Percentiles rank a stretch among this genome's conserved stretches.
phyloP scores from a whole-genome alignment of 768 basidiomycete species.

The Tylopilus balloui region DNA sequence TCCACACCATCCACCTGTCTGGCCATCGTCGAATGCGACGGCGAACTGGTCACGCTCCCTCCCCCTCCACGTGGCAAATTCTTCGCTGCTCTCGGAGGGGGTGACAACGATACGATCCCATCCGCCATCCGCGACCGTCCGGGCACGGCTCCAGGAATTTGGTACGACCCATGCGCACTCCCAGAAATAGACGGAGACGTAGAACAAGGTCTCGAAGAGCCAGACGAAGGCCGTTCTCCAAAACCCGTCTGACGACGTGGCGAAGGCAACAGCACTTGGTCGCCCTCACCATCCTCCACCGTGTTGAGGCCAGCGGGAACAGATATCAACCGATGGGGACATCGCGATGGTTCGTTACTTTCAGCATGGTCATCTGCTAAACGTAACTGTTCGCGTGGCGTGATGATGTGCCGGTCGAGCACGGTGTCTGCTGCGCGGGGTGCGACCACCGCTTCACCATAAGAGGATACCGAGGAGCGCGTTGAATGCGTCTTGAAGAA shows the following conservation, averaged over 20 bases:
- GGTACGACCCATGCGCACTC: constrained; percentile 41
- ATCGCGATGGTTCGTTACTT: neutral
- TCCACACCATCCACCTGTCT: neutral
- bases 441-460: constrained; percentile 35
- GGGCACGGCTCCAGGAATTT: constrained; percentile 1
- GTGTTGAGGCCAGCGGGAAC: constrained; percentile 12
- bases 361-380: constrained; percentile 29
- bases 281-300: constrained; percentile 8
- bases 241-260: constrained; percentile 9
- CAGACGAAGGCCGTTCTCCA: constrained; percentile 19
- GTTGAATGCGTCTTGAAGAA: constrained; percentile 49
- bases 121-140: constrained; percentile 13
- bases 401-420: constrained; percentile 46
- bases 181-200: constrained; percentile 24
- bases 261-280: constrained; percentile 5
- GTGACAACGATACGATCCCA: constrained; percentile 24
- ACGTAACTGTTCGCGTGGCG: constrained; percentile 51
- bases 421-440: constrained; percentile 37
- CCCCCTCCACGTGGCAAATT: constrained; percentile 12
- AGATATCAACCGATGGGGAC: constrained; percentile 19
- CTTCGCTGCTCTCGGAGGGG: constrained; percentile 25
- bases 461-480: constrained; percentile 57
- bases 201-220: constrained; percentile 45
- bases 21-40: constrained; percentile 6
- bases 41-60: constrained; percentile 4